A percentile compares a stretch with the other conserved stretches of the same genome.
phyloP scores from a whole-genome alignment of 805 yeast species.

The Candida mattraensis region DNA sequence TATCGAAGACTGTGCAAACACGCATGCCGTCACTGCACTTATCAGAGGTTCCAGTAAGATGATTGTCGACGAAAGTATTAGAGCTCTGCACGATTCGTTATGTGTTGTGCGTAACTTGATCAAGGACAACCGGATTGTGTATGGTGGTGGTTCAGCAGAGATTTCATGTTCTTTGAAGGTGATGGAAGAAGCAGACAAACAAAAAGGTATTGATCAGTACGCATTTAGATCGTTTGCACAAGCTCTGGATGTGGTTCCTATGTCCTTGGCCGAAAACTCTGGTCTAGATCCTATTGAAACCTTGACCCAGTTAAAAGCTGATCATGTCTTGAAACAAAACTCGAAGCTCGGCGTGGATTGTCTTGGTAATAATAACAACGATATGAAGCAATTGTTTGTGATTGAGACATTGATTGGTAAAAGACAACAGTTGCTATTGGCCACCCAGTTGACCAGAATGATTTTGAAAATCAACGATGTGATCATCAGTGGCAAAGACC shows the following conservation, averaged over 20 bases:
- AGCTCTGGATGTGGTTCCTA: conserved; percentile 89
- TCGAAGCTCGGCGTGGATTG: conserved; percentile 91
- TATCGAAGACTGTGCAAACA: conserved; percentile 83
- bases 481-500: conserved; percentile 56
- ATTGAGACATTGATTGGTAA: conserved; percentile 97
- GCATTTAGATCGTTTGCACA: conserved; percentile 94
- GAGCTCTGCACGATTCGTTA: conserved; percentile 94
- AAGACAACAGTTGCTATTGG: conserved; percentile 91
- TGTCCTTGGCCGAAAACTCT: conserved; percentile 95
- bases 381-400: conserved; percentile 92
- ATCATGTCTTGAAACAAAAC: conserved; percentile 72
- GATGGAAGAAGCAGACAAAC: conserved; percentile 86
- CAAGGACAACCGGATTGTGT: conserved; percentile 90
- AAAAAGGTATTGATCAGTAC: conserved; percentile 94
- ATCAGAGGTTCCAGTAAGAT: conserved; percentile 95
- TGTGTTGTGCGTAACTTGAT: conserved; percentile 97
- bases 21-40: conserved; percentile 89
- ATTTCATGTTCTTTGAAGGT: conserved; percentile 91
- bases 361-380: conserved; percentile 81
- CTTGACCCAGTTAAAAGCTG: conserved; percentile 76
- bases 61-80: conserved; percentile 95
- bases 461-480: conserved; percentile 95
- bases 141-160: conserved; percentile 99
- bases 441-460: conserved; percentile 98
- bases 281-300: conserved; percentile 94